These are phyloP conservation scores for Amoebophrya sp. DNA, from an alignment of 169 alveolate genomes.

Conservation along the genomic window DNA sequence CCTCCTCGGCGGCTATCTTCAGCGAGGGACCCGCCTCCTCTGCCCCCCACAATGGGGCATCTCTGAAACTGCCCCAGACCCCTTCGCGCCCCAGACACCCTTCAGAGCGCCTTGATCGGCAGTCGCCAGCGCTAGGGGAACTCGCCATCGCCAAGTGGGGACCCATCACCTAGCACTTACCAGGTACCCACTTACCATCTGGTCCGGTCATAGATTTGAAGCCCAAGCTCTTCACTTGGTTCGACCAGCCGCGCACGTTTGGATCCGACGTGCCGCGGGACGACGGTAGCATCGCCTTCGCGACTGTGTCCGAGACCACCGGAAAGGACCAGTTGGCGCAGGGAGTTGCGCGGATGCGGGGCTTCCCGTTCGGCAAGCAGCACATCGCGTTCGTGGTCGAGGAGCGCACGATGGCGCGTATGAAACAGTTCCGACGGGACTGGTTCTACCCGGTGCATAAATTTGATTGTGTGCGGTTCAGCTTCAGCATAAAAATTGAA, in stretches of 20 bases:
- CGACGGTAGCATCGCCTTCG: not conserved
- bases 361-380: not conserved
- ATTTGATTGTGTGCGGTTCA: not conserved
- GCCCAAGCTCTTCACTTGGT: not conserved
- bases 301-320: not conserved
- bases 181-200: too few relatives aligned
- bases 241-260: not conserved
- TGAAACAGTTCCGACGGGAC: not conserved
- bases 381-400: not conserved
- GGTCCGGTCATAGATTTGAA: not conserved
- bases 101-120: too few relatives aligned
- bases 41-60: too few relatives aligned
- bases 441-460: not conserved
- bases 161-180: not conserved
- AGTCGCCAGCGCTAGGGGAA: not conserved
- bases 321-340: not conserved
- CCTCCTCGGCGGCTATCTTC: too few relatives aligned
- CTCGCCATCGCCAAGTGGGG: not conserved
- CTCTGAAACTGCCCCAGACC: too few relatives aligned
- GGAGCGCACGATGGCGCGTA: not conserved
- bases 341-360: not conserved
- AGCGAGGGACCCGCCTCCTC: too few relatives aligned
- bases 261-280: not conserved
- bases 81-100: too few relatives aligned
- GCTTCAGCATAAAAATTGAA: not conserved